phyloP scores from a whole-genome alignment of 1,139 yeast species.

The Geotrichum citri-aurantii region DNA sequence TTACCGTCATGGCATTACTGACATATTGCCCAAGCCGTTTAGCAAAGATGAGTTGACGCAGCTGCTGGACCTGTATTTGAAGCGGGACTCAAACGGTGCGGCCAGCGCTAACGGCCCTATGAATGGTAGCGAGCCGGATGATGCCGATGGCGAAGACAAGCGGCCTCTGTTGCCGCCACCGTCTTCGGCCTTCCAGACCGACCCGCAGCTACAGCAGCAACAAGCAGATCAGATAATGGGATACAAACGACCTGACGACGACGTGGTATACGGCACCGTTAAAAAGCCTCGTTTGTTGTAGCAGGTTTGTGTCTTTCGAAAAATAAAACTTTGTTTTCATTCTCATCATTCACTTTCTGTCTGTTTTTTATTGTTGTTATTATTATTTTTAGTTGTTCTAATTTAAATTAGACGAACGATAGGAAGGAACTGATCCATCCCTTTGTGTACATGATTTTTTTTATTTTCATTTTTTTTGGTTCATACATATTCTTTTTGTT shows the following conservation, averaged over 20 bases:
- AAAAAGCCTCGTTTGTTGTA: background rate
- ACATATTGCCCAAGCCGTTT: conserved; percentile 86
- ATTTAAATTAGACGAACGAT: too few relatives aligned
- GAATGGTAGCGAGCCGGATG: background rate
- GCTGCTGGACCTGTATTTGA: conserved; percentile 64
- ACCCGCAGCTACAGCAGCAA: background rate
- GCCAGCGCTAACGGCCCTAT: background rate
- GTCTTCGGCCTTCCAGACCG: background rate
- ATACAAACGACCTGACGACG: background rate
- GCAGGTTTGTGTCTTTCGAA: too few relatives aligned
- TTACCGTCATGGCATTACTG: conserved; percentile 85
- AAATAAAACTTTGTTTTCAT: too few relatives aligned
- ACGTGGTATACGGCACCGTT: background rate
- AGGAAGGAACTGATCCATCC: too few relatives aligned
- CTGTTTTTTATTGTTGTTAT: too few relatives aligned
- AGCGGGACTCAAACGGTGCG: background rate
- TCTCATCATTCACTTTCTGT: too few relatives aligned
- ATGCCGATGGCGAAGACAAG: background rate
- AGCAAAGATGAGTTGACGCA: conserved; percentile 76
- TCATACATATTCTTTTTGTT: background rate
- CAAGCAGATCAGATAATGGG: background rate
- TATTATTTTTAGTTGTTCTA: too few relatives aligned
- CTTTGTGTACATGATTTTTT: too few relatives aligned
- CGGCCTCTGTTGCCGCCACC: conserved; percentile 5
- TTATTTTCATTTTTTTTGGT: background rate